phyloP scores from a whole-genome alignment of 441 rosid genomes.

The Populus hybrid region DNA sequence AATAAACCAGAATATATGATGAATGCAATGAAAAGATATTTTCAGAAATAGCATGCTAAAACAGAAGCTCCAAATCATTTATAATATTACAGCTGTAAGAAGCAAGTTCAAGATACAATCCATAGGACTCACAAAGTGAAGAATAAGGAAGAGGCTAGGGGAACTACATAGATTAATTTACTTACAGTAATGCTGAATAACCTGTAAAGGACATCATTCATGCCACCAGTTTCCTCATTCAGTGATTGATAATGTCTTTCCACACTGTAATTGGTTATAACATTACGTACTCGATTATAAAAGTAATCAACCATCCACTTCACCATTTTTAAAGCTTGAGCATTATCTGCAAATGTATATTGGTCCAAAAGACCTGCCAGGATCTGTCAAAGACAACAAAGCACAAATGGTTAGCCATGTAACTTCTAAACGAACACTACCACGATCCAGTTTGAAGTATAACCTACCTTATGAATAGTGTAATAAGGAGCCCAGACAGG shows the following conservation, averaged over 20 bases:
- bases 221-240: slow-evolving; percentile 64
- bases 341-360: slow-evolving; percentile 40
- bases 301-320: slow-evolving; percentile 58
- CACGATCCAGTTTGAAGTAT: not conserved
- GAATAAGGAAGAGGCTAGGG: not conserved
- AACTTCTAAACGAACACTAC: not conserved
- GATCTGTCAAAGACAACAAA: slow-evolving; percentile 33
- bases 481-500: slow-evolving; percentile 99
- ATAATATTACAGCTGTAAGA: not conserved
- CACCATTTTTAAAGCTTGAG: slow-evolving; percentile 43
- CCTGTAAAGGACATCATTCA: slow-evolving; percentile 57
- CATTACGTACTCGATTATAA: slow-evolving; percentile 49
- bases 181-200: slow-evolving; percentile 44
- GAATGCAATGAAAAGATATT: not conserved
- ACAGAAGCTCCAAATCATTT: not conserved
- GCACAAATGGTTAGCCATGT: slow-evolving; percentile 1
- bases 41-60: not conserved
- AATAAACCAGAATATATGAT: not conserved
- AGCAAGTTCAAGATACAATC: not conserved
- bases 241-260: slow-evolving; percentile 49
- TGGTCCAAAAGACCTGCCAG: slow-evolving; percentile 63
- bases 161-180: not conserved
- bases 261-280: slow-evolving; percentile 31
- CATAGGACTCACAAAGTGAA: not conserved
- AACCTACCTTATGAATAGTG: slow-evolving; percentile 85